These are phyloP conservation scores for Pyricularia pennisetigena DNA, from an alignment of 2,329 filamentous ascomycete species.

Conservation along the genomic window DNA sequence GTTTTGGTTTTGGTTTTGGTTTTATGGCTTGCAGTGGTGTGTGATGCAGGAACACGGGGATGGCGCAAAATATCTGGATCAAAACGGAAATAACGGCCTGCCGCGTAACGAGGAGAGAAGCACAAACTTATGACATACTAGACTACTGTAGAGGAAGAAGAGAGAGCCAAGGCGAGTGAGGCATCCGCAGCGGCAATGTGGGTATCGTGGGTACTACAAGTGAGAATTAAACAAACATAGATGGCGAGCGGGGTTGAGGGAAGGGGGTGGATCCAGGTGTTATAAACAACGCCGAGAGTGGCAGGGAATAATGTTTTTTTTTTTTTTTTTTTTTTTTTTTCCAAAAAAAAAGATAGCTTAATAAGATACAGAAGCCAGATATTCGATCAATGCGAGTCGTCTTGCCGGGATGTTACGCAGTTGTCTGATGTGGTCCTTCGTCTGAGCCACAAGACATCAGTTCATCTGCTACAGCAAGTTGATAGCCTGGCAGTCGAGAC, in stretches of 20 bases:
- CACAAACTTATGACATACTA: not conserved
- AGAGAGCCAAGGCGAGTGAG: not conserved
- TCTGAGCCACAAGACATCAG: slow-evolving; percentile 15
- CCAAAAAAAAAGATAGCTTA: not conserved
- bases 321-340: no score
- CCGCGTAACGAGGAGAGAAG: not conserved
- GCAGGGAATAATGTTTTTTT: not conserved
- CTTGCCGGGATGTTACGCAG: slow-evolving; percentile 14
- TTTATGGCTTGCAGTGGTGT: not conserved
- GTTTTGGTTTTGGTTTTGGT: no score
- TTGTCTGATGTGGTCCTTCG: slow-evolving; percentile 16
- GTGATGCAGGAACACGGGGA: not conserved
- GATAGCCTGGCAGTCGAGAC: slow-evolving; percentile 12
- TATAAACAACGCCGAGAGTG: not conserved
- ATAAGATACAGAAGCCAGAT: not conserved
- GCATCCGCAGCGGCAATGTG: not conserved
- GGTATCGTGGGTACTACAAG: not conserved
- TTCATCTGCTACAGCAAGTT: slow-evolving; percentile 4
- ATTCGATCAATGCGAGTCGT: not conserved
- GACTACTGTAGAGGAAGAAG: no score
- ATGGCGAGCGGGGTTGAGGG: not conserved
- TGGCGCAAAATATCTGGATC: not conserved
- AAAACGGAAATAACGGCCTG: not conserved
- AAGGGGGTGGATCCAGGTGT: not conserved
- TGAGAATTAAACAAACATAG: not conserved